Evolutionary conservation across 2,329 filamentous ascomycete genomes (phyloP).

Genomic region (Calonectria hongkongensis): DNA sequence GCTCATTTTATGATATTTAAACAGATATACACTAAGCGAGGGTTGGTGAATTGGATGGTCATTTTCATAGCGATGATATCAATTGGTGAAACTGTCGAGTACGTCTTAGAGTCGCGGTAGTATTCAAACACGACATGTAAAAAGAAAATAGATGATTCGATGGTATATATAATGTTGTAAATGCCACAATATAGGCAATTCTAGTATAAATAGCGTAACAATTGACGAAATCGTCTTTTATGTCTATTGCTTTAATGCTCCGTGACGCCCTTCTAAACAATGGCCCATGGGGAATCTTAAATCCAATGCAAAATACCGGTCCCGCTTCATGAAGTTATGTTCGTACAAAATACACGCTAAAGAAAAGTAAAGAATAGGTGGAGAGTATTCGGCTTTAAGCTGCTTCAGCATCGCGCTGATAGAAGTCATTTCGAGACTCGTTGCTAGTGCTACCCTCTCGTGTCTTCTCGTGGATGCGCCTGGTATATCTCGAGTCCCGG

Average conservation of each 20-base stretch:
- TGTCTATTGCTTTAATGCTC: constrained; percentile 1
- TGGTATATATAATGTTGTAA: too few species aligned
- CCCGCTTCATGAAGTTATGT: neutral
- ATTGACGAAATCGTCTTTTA: neutral
- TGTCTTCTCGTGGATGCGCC: constrained; percentile 42
- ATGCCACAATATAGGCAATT: neutral
- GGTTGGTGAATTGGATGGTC: neutral
- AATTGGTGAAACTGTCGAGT: too few species aligned
- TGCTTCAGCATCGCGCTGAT: constrained; percentile 50
- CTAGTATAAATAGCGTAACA: neutral
- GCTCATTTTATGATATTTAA: neutral
- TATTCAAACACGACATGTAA: too few species aligned
- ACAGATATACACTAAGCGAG: neutral
- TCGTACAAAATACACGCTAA: neutral
- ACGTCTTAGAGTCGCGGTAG: too few species aligned
- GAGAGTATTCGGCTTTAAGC: constrained; percentile 3
- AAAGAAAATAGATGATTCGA: too few species aligned
- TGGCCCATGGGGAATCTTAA: constrained; percentile 14
- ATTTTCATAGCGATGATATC: too few species aligned
- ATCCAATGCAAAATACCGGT: neutral
- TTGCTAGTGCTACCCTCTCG: constrained; percentile 33
- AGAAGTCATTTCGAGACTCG: constrained; percentile 18
- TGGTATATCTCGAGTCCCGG: constrained; percentile 55
- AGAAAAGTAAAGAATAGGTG: neutral
- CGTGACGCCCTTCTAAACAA: neutral